Evolutionary conservation across 495 filamentous ascomycete species (phyloP), one percentile per base, ranked within the genome.

Genomic region (Aspergillus homomorphus): DNA sequence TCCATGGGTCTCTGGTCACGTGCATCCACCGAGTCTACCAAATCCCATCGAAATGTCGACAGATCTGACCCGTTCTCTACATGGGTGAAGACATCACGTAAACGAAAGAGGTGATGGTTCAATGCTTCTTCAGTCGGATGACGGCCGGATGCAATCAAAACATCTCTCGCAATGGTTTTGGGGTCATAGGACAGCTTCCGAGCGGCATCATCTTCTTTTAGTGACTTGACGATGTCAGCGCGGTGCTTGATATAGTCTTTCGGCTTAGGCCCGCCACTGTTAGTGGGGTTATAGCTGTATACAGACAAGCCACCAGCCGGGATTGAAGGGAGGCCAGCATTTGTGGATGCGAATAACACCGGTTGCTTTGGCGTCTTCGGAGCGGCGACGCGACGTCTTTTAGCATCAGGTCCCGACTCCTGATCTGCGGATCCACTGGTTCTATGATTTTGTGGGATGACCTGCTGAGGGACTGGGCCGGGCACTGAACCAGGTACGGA

Each of bases 21-120:
- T 63, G 61, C 21, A 16, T 45, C 42, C 14, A 46, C 38, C 1
- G 58, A 48, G 66, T 90, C 87, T 2, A 90, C 74, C 16, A 87
- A 49, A 68, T 89, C 87, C 88, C 88, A 91, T 28, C 79, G 70
- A 21, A 91, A 73, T 0, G 85, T 89, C n/a, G 68, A 67, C 14
- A 90, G 63, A 66, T 91, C 86, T 9, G 75, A 71, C 14, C 65
- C 62, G 41, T 59, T 52, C 53, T 73, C 72, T 1, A 86, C 65
- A n/a, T 67, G 62, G 4, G 56, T 38, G 30, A 86, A 73, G 3
- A 58, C 69, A 4, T 69, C 59, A 20, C 70, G 76, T 2, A 89
- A 59, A 7, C 62, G 45, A 4, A 79, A 68, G 19, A 89, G 69
- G 69, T 89, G 87, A 45, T 74, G 69, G 60, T 91, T 91, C 18